Evolutionary conservation across 2,329 filamentous ascomycete genomes (phyloP).

Genomic region (Fusarium brevicatenulatum): DNA sequence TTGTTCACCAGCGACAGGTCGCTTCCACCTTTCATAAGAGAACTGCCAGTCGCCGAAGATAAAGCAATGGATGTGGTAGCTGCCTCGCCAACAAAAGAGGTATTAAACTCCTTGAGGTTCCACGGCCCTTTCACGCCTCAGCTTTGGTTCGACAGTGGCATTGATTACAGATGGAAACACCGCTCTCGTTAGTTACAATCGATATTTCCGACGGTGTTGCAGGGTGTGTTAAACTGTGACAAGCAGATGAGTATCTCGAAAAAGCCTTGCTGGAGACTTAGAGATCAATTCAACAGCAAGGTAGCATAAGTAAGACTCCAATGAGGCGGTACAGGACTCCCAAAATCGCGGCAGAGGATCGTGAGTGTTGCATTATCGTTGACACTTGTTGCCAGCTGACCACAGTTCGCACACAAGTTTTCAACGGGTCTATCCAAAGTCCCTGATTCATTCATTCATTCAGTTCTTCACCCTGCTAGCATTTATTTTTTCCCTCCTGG

Average conservation of each 20-base stretch:
- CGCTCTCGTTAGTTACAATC: conserved; percentile 2
- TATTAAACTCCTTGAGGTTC: conserved; percentile 49
- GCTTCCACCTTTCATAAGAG: conserved; percentile 49
- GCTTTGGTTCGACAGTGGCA: conserved; percentile 57
- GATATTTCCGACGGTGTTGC: background rate
- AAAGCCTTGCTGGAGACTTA: background rate
- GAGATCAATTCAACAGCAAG: background rate
- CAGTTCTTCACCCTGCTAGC: background rate
- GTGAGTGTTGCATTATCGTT: background rate
- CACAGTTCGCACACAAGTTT: too few relatives aligned
- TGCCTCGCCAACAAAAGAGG: conserved; percentile 42
- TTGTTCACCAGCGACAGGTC: conserved; percentile 48
- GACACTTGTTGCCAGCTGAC: conserved; percentile 16
- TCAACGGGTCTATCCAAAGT: background rate
- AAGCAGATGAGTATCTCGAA: background rate
- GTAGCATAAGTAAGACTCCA: background rate
- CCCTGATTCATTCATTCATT: conserved; percentile 1
- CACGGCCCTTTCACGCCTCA: conserved; percentile 57
- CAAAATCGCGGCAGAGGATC: background rate
- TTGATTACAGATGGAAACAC: conserved; percentile 54
- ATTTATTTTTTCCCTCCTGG: background rate
- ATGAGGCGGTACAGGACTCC: too few relatives aligned
- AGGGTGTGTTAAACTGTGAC: background rate
- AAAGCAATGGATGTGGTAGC: conserved; percentile 52
- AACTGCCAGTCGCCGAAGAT: conserved; percentile 55